Base-by-base conservation (phyloP, 2,329 filamentous ascomycete genomes). In the Golovinomyces cichoracearum region DNA sequence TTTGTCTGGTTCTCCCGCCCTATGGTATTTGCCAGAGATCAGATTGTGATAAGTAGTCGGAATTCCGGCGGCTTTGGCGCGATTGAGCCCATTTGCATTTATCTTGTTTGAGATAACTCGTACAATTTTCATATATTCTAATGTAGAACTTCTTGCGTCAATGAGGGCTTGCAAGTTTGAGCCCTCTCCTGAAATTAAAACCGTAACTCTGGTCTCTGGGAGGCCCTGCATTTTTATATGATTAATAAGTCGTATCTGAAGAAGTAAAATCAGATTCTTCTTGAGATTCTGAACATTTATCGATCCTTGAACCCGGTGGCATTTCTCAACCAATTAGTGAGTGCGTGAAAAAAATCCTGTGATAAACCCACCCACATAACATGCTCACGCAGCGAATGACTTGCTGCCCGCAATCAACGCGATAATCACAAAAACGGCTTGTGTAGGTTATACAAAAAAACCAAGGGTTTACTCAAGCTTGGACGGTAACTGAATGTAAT, bases 151-250 rank as follows among this genome's bases (percentile, higher is more conserved):
- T 27, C 63, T 61, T 25, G 67, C 61, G 48, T 65, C 63, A 56
- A 69, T 62, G 38, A 83, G 68, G 53, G 78, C 76, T 68, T 82
- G 78, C 1, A 84, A 70, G 58, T 84, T 83, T 31, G 75, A 73
- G 47, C 80, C 80, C 54, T 70, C 74, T 58, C 79, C 74, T 41
- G 75, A 78, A 56, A 78, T 77, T 45, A 79, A 69, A 54, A 78
- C 68, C 26, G 71, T 72, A 53, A 76, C 65, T 53, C 55, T 60
- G 5, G 58, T 61, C 10, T 25, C n/a, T 31, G 55, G 56, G 31
- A 48, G 5, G 13, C 22, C 22, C 15, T 19, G 4, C 38, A 41
- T 41, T 41, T 41, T n/a, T n/a, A n/a, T n/a, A n/a, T n/a, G n/a
- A n/a, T n/a, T n/a, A n/a, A n/a, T n/a, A n/a, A n/a, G n/a, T n/a